Evolutionary conservation across 306 rosid genomes (phyloP).

Genomic region (Trifolium pratense): DNA sequence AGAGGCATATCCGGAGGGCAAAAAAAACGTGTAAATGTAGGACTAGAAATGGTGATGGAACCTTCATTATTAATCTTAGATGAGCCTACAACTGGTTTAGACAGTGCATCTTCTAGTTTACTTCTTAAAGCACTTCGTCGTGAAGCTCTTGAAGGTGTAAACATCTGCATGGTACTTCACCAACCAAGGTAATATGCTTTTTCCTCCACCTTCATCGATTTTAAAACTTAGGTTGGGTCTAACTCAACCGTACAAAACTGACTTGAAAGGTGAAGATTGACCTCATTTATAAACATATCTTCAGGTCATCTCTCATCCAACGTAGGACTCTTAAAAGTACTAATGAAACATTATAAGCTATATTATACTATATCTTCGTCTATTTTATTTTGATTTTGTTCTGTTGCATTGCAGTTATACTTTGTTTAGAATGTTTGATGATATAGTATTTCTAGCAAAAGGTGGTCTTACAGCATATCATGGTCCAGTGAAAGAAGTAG

Average conservation of each 20-base stretch:
- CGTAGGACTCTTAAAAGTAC: no score
- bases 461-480: constrained; percentile 76
- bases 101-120: constrained; percentile 72
- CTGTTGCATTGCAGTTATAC: constrained; percentile 55
- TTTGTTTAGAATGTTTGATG: constrained; percentile 80
- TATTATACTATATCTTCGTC: neutral
- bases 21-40: constrained; percentile 72
- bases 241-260: no score
- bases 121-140: constrained; percentile 72
- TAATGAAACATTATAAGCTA: constrained; percentile 19
- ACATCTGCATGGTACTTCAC: constrained; percentile 80
- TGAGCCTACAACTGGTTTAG: constrained; percentile 79
- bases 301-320: no score
- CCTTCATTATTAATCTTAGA: constrained; percentile 75
- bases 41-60: constrained; percentile 79
- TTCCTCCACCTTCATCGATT: neutral
- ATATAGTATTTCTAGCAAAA: constrained; percentile 73
- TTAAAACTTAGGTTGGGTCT: no score
- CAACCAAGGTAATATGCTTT: constrained; percentile 61
- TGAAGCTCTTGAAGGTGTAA: constrained; percentile 82
- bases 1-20: constrained; percentile 82
- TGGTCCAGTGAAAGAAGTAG: constrained; percentile 71
- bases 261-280: no score
- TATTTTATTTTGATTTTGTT: constrained; percentile 23
- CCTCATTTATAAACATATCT: no score